Evolutionary conservation across 2,329 filamentous ascomycete genomes (phyloP).

Genomic region (Rhexocercosporidium sp.): DNA sequence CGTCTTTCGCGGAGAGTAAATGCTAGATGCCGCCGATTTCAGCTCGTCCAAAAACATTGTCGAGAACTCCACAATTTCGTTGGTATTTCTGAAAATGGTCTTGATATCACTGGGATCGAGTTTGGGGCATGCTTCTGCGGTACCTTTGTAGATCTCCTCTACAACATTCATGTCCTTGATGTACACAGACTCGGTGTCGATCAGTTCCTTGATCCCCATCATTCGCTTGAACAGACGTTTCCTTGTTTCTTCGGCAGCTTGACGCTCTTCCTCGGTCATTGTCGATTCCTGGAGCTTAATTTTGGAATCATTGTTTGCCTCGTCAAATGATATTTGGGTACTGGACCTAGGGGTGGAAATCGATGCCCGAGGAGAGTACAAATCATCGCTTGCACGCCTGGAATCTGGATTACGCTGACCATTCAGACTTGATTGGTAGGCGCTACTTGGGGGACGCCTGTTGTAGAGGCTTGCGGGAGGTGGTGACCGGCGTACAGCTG

Average conservation of each 20-base stretch:
- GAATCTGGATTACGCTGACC: conserved; percentile 35
- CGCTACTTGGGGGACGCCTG: conserved; percentile 34
- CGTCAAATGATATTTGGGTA: conserved; percentile 38
- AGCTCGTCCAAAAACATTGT: conserved; percentile 78
- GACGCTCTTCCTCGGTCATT: conserved; percentile 44
- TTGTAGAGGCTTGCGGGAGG: conserved; percentile 32
- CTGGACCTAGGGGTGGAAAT: conserved; percentile 42
- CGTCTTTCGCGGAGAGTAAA: conserved; percentile 69
- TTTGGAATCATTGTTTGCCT: conserved; percentile 23
- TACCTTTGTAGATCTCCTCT: conserved; percentile 96
- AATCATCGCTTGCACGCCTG: conserved; percentile 39
- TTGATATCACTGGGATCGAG: conserved; percentile 86
- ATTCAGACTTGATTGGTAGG: conserved; percentile 38
- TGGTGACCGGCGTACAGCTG: conserved; percentile 28
- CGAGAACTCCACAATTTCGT: conserved; percentile 88
- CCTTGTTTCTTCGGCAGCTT: conserved; percentile 59
- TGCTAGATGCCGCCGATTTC: conserved; percentile 77
- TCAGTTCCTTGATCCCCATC: conserved; percentile 86
- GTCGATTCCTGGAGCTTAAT: conserved; percentile 13
- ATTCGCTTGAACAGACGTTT: conserved; percentile 80
- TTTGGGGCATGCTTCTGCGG: conserved; percentile 79
- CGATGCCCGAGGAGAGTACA: conserved; percentile 38
- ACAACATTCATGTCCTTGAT: conserved; percentile 96
- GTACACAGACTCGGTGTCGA: conserved; percentile 91
- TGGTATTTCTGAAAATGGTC: conserved; percentile 89